Conservation (phyloP, 1,139 yeast genomes). For the Martiniozyma asiatica region DNA sequence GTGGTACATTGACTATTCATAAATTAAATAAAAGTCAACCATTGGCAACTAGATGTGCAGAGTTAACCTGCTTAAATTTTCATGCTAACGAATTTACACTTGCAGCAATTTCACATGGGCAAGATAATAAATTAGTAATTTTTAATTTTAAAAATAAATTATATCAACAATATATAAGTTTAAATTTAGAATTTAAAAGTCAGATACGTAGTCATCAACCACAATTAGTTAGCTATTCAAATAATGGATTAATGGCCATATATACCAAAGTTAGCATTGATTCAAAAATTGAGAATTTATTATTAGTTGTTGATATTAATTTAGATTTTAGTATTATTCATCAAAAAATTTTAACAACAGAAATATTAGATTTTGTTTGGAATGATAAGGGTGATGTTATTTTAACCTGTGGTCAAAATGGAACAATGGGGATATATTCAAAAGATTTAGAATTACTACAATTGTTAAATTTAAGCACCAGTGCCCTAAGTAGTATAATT, state of each 20-base stretch:
- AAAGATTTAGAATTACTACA: neutral
- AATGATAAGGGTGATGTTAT: conserved; percentile 1
- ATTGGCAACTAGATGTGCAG: no score
- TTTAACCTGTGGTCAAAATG: conserved; percentile 6
- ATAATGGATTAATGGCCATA: conserved; percentile 6
- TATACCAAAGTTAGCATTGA: neutral
- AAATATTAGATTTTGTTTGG: conserved; percentile 8
- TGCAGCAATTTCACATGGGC: no score
- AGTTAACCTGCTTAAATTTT: no score
- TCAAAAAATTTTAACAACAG: neutral
- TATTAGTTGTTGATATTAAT: conserved; percentile 4
- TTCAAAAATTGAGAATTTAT: conserved; percentile 1
- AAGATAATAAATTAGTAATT: no score
- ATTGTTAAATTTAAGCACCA: no score
- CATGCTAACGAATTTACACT: no score
- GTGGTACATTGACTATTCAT: no score
- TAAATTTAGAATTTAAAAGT: no score
- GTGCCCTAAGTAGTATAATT: conserved; percentile 7
- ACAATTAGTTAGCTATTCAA: conserved; percentile 6
- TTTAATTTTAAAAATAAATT: no score
- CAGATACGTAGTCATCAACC: neutral
- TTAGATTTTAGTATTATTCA: conserved; percentile 3
- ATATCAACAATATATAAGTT: no score
- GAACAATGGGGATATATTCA: conserved; percentile 5
- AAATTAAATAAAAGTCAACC: no score